Conservation (phyloP, 805 yeast species). For the Wickerhamiella azymoides region DNA sequence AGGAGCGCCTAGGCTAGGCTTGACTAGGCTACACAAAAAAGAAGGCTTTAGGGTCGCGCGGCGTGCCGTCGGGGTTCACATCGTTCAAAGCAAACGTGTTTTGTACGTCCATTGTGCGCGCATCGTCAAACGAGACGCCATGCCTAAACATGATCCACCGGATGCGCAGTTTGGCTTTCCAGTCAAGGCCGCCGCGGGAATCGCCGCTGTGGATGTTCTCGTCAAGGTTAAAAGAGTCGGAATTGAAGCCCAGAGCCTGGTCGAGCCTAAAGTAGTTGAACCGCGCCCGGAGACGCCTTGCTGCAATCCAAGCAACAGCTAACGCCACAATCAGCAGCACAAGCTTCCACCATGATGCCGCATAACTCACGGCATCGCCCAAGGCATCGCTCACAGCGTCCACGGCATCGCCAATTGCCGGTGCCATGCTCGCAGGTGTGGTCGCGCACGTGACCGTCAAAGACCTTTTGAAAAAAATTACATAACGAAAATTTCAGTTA, state of each 20-base stretch:
- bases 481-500: constrained; percentile 1
- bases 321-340: neutral
- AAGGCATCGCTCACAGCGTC: too few species aligned
- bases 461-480: neutral
- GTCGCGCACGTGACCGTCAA: neutral
- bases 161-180: constrained; percentile 37
- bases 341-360: constrained; percentile 5
- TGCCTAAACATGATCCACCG: constrained; percentile 39
- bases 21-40: constrained; percentile 12
- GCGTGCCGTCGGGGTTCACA: constrained; percentile 53
- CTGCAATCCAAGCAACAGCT: neutral
- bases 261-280: constrained; percentile 13
- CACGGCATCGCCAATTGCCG: neutral
- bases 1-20: too few species aligned
- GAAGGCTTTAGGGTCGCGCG: constrained; percentile 51
- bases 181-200: constrained; percentile 47
- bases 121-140: constrained; percentile 49
- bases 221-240: constrained; percentile 42
- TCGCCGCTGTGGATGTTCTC: constrained; percentile 38
- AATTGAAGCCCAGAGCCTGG: constrained; percentile 35
- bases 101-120: constrained; percentile 41
- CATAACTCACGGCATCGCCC: neutral
- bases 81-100: constrained; percentile 34
- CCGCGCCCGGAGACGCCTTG: neutral
- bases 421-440: too few species aligned